These are phyloP conservation scores for Huntiella moniliformis DNA, from an alignment of 2,329 filamentous ascomycete species.

Conservation along the genomic window DNA sequence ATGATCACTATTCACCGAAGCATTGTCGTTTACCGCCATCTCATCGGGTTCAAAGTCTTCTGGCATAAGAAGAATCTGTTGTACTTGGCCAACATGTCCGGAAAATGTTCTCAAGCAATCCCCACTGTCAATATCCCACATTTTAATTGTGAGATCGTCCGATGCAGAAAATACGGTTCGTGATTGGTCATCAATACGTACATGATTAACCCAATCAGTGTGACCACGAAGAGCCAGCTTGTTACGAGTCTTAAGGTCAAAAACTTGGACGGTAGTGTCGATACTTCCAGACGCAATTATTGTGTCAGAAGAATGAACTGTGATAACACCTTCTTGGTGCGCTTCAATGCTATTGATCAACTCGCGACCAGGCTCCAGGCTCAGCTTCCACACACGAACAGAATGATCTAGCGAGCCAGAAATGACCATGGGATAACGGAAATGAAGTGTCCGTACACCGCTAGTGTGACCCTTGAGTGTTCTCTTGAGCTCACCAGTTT, in stretches of 20 bases:
- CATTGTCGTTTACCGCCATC: conserved; percentile 32
- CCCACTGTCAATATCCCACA: conserved; percentile 83
- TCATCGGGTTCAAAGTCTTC: conserved; percentile 81
- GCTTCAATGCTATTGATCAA: conserved; percentile 65
- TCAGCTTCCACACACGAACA: conserved; percentile 90
- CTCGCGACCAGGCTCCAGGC: conserved; percentile 50
- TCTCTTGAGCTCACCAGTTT: conserved; percentile 70
- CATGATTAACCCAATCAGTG: conserved; percentile 90
- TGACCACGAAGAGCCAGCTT: conserved; percentile 69
- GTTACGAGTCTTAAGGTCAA: conserved; percentile 73
- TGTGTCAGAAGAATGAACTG: conserved; percentile 69
- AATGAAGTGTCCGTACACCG: conserved; percentile 77
- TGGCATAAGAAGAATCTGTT: conserved; percentile 72
- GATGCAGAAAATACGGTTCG: conserved; percentile 83
- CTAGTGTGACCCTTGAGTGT: conserved; percentile 67
- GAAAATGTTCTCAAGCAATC: conserved; percentile 60
- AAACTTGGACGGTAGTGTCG: conserved; percentile 78
- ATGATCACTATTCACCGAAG: conserved; percentile 29
- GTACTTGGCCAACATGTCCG: conserved; percentile 87
- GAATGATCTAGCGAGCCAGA: conserved; percentile 76
- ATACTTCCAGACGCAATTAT: conserved; percentile 77
- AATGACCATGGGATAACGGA: conserved; percentile 80
- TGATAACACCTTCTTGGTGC: conserved; percentile 68
- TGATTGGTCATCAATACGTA: conserved; percentile 64
- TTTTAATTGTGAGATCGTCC: conserved; percentile 75